Conservation (phyloP, 2,329 filamentous ascomycete species). For the Phoma sp. region DNA sequence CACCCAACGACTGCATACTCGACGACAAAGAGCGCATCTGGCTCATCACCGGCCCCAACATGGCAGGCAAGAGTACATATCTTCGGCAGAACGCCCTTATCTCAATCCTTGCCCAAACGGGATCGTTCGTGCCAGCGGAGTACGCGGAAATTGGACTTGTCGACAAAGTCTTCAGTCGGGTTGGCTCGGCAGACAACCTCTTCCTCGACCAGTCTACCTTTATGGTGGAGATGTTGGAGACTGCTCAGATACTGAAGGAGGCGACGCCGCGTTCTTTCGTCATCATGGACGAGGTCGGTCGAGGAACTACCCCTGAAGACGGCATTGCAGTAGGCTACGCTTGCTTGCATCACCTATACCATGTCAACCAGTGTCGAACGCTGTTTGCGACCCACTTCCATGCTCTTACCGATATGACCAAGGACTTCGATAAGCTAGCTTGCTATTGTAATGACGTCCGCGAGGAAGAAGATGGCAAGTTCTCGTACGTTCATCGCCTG, state of each 20-base stretch:
- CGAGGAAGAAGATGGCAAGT: constrained; percentile 69
- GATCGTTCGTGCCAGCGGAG: constrained; percentile 88
- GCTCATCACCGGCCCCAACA: constrained; percentile 86
- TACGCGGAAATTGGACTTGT: constrained; percentile 88
- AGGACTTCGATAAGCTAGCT: constrained; percentile 65
- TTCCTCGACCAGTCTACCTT: constrained; percentile 95
- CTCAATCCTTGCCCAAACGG: constrained; percentile 89
- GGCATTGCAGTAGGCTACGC: constrained; percentile 90
- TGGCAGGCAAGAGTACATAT: constrained; percentile 97
- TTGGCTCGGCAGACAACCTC: constrained; percentile 91
- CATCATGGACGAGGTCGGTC: constrained; percentile 97
- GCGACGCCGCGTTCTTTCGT: constrained; percentile 85
- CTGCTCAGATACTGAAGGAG: constrained; percentile 84
- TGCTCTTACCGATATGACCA: constrained; percentile 77
- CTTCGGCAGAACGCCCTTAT: constrained; percentile 95
- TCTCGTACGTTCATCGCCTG: constrained; percentile 86
- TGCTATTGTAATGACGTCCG: constrained; percentile 90
- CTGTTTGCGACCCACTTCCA: constrained; percentile 98
- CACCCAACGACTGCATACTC: constrained; percentile 84
- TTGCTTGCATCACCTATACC: constrained; percentile 81
- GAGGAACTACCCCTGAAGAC: constrained; percentile 92
- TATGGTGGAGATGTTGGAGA: constrained; percentile 99
- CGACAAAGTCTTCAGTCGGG: constrained; percentile 92
- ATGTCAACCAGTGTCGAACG: constrained; percentile 77
- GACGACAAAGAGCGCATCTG: constrained; percentile 76